These are phyloP conservation scores for Coprinellus micaceus DNA, from an alignment of 768 basidiomycete species.

Conservation along the genomic window DNA sequence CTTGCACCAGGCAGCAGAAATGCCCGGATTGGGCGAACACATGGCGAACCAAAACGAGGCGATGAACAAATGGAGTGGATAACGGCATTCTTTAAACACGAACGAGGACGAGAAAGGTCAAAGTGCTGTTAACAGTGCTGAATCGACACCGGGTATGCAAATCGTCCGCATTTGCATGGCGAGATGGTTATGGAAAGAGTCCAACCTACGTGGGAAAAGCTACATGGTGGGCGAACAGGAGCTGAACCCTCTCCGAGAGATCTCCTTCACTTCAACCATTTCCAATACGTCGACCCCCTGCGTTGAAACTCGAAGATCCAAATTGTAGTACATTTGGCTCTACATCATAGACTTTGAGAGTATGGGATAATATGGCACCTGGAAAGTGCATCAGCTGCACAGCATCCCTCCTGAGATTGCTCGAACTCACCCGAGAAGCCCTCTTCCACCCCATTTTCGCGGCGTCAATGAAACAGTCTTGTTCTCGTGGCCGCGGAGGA, in stretches of 20 bases:
- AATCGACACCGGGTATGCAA: neutral
- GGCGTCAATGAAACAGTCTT: constrained; percentile 61
- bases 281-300: too few species aligned
- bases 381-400: too few species aligned
- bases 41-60: neutral
- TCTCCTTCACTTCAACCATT: too few species aligned
- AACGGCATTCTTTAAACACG: neutral
- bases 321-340: too few species aligned
- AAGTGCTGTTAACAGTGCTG: constrained; percentile 1
- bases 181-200: too few species aligned
- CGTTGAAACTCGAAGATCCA: too few species aligned
- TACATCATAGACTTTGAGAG: constrained; percentile 12
- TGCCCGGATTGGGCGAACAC: constrained; percentile 3
- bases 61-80: neutral
- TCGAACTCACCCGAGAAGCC: constrained; percentile 70
- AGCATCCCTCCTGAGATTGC: too few species aligned
- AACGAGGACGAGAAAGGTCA: neutral
- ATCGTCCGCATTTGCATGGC: too few species aligned
- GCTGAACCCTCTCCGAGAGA: too few species aligned
- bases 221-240: too few species aligned
- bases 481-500: constrained; percentile 47
- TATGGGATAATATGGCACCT: constrained; percentile 66
- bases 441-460: constrained; percentile 81
- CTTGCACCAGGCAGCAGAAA: neutral
- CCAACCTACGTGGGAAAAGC: too few species aligned